phyloP scores from a whole-genome alignment of 2,329 filamentous ascomycete species.

The Grosmannia serpens region DNA sequence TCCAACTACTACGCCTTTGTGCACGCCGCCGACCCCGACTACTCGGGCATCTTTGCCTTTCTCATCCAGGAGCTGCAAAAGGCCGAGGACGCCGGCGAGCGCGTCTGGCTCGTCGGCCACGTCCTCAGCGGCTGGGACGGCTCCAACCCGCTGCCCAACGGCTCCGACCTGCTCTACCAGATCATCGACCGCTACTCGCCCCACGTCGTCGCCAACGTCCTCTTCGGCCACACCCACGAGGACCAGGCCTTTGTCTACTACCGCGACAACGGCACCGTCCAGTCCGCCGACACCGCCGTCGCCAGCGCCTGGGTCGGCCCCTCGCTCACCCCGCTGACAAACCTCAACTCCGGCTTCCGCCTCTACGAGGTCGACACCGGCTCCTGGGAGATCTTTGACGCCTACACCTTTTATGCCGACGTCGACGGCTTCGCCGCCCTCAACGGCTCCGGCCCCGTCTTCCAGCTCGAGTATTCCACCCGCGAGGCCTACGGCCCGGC shows the following conservation, averaged over 20 bases:
- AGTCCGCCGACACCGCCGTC: slow-evolving; percentile 33
- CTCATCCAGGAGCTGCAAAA: slow-evolving; percentile 39
- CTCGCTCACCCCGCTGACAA: slow-evolving; percentile 34
- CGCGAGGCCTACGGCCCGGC: slow-evolving; percentile 39
- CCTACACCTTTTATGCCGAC: slow-evolving; percentile 42
- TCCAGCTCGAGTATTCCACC: slow-evolving; percentile 44
- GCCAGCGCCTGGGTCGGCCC: slow-evolving; percentile 42
- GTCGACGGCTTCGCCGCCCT: slow-evolving; percentile 31
- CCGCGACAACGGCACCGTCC: slow-evolving; percentile 33
- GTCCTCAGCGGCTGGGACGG: slow-evolving; percentile 40
- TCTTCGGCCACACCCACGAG: slow-evolving; percentile 46
- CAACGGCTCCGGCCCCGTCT: slow-evolving; percentile 29
- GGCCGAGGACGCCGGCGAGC: slow-evolving; percentile 38
- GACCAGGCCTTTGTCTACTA: slow-evolving; percentile 37
- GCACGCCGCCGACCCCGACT: slow-evolving; percentile 36
- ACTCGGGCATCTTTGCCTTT: slow-evolving; percentile 40
- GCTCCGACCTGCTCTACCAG: slow-evolving; percentile 32
- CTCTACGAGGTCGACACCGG: slow-evolving; percentile 46
- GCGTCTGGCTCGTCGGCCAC: slow-evolving; percentile 47
- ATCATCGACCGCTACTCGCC: slow-evolving; percentile 40
- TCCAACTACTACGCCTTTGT: slow-evolving; percentile 45
- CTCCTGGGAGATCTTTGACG: slow-evolving; percentile 43
- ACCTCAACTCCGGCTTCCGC: slow-evolving; percentile 43
- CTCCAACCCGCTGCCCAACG: slow-evolving; percentile 35
- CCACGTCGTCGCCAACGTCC: slow-evolving; percentile 41